Conservation (phyloP, 1,284 basidiomycete species). For the Vanrija humicola region DNA sequence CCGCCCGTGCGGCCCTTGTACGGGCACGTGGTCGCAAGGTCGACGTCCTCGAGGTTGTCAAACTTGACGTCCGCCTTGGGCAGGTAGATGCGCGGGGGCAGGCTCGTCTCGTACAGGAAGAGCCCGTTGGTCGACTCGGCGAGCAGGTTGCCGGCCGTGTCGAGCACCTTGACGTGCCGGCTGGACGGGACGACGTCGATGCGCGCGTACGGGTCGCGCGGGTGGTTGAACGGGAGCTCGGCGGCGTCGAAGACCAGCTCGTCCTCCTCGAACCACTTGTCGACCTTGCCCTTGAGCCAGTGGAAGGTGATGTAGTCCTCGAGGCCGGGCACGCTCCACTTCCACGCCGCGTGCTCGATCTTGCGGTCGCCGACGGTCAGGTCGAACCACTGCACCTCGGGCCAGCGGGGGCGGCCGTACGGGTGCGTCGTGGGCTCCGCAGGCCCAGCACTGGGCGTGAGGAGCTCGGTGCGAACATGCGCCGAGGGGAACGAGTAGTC, state of each 20-base stretch:
- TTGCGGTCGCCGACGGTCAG: neutral
- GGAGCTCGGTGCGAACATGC: slow-evolving; percentile 3
- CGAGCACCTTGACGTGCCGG: neutral
- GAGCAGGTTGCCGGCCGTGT: neutral
- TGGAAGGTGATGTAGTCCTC: neutral
- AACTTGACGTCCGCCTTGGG: slow-evolving; percentile 1
- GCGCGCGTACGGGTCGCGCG: neutral
- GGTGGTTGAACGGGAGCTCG: neutral
- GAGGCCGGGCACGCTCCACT: neutral
- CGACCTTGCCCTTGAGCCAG: neutral
- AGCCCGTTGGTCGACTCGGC: neutral
- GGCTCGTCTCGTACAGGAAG: slow-evolving; percentile 3
- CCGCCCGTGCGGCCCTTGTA: slow-evolving; percentile 11
- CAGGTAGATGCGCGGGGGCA: slow-evolving; percentile 12
- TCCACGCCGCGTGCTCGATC: slow-evolving; percentile 3
- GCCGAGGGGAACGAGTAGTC: slow-evolving; percentile 3
- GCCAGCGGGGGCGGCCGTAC: slow-evolving; percentile 1
- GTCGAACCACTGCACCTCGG: slow-evolving; percentile 3
- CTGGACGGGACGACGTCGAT: neutral
- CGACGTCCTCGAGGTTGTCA: slow-evolving; percentile 1
- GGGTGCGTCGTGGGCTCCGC: neutral
- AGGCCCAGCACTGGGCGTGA: neutral
- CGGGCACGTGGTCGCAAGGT: slow-evolving; percentile 4
- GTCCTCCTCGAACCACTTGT: slow-evolving; percentile 7
- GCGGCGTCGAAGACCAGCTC: neutral